These are phyloP conservation scores for Blechomonas ayalai DNA, from an alignment of 208 protist genomes.

Conservation along the genomic window DNA sequence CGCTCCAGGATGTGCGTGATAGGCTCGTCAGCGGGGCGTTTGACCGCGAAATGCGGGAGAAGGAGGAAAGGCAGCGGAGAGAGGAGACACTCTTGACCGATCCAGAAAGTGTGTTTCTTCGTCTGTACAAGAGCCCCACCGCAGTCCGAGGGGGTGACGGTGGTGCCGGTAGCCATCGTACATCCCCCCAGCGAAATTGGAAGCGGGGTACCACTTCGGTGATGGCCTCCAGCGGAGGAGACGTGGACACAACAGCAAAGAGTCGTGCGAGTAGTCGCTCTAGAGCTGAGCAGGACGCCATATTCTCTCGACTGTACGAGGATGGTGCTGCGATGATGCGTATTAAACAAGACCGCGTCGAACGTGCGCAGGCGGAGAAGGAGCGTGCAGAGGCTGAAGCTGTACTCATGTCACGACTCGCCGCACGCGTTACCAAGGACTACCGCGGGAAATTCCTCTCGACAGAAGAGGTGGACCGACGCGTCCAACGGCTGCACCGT, in stretches of 20 bases:
- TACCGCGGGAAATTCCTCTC: background rate
- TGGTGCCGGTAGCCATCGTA: too few relatives aligned
- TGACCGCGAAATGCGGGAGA: slow-evolving; percentile 21
- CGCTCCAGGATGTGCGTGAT: slow-evolving; percentile 38
- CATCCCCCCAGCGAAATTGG: slow-evolving; percentile 1
- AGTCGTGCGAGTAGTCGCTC: background rate
- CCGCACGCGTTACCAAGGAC: slow-evolving; percentile 16
- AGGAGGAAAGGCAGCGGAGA: slow-evolving; percentile 19
- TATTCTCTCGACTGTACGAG: slow-evolving; percentile 35
- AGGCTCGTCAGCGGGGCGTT: slow-evolving; percentile 39
- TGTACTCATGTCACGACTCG: slow-evolving; percentile 38
- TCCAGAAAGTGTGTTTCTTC: slow-evolving; percentile 45
- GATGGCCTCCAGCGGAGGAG: background rate
- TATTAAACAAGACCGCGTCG: slow-evolving; percentile 9
- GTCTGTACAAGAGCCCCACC: slow-evolving; percentile 35
- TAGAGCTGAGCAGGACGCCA: slow-evolving; percentile 2
- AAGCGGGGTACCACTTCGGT: background rate
- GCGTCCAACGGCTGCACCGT: background rate
- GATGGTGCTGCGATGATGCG: slow-evolving; percentile 11
- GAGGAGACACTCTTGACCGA: slow-evolving; percentile 27
- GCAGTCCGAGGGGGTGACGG: too few relatives aligned
- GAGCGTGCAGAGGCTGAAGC: slow-evolving; percentile 43
- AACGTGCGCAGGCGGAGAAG: slow-evolving; percentile 13
- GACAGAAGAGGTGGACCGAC: too few relatives aligned
- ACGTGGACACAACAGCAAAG: background rate